Conservation (phyloP, 2,329 filamentous ascomycete genomes). For the Ophiostoma tasmaniense region DNA sequence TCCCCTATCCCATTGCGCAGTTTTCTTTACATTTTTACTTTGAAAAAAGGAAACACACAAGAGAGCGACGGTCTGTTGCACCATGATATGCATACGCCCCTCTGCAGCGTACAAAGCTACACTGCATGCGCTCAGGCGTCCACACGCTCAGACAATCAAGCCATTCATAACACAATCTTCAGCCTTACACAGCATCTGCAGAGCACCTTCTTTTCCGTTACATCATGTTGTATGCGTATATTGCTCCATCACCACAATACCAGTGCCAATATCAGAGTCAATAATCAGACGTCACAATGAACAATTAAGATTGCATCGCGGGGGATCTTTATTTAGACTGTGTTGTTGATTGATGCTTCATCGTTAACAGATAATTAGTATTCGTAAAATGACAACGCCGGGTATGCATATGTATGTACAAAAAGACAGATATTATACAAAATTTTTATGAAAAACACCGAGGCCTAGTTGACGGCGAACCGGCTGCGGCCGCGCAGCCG, state of each 20-base stretch:
- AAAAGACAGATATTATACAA: too few relatives aligned
- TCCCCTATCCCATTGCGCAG: neutral
- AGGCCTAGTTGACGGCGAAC: slow-evolving; percentile 33
- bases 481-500: slow-evolving; percentile 45
- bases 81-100: neutral
- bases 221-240: neutral
- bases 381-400: neutral
- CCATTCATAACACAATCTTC: neutral
- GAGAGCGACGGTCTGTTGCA: neutral
- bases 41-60: neutral
- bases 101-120: neutral
- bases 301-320: neutral
- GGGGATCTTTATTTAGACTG: neutral
- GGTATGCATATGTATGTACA: neutral
- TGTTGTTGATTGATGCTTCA: neutral
- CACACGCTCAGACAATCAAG: slow-evolving; percentile 4
- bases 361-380: too few relatives aligned
- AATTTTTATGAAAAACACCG: too few relatives aligned
- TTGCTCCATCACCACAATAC: neutral
- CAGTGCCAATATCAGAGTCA: neutral
- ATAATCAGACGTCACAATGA: neutral
- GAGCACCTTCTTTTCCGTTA: slow-evolving; percentile 9
- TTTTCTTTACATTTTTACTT: too few relatives aligned
- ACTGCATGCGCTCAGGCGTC: neutral
- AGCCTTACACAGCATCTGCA: slow-evolving; percentile 15